Evolutionary conservation across 2,329 filamentous ascomycete genomes (phyloP).

Genomic region (Xylariaceae sp.): DNA sequence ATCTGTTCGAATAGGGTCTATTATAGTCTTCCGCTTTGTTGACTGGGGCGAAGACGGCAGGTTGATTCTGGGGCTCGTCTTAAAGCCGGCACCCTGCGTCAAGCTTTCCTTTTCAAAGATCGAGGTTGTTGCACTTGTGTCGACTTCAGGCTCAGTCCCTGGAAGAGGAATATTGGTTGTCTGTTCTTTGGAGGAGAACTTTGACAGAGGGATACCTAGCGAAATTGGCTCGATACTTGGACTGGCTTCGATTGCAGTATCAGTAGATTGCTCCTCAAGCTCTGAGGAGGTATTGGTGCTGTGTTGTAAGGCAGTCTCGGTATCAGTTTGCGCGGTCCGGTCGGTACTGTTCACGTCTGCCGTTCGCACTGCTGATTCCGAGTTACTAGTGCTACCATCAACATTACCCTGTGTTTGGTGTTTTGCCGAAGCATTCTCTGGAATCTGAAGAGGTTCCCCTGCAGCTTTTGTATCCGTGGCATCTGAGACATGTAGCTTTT

Average conservation of each 20-base stretch:
- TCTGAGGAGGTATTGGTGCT: not conserved
- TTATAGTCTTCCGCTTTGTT: slow-evolving; percentile 35
- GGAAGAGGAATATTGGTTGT: no score
- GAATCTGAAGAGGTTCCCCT: slow-evolving; percentile 27
- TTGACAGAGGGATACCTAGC: slow-evolving; percentile 26
- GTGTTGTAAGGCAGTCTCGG: not conserved
- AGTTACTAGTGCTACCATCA: no score
- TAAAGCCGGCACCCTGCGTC: slow-evolving; percentile 16
- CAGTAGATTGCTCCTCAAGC: not conserved
- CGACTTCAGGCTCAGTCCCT: no score
- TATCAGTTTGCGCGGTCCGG: not conserved
- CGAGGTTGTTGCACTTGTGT: slow-evolving; percentile 1
- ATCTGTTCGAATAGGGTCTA: slow-evolving; percentile 58
- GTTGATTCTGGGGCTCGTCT: slow-evolving; percentile 12
- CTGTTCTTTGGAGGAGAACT: slow-evolving; percentile 26
- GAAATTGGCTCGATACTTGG: slow-evolving; percentile 17
- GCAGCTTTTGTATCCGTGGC: slow-evolving; percentile 9
- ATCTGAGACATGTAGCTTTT: slow-evolving; percentile 20
- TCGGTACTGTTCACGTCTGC: no score
- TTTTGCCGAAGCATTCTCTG: slow-evolving; percentile 11
- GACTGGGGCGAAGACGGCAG: slow-evolving; percentile 29
- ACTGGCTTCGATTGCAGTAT: slow-evolving; percentile 15
- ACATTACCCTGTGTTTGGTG: no score
- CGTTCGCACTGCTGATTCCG: no score
- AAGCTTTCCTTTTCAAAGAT: slow-evolving; percentile 6